Percentiles rank a stretch among this genome's conserved stretches.
phyloP scores from a whole-genome alignment of 129 eudicot species.

The Pulicaria dysenterica region DNA sequence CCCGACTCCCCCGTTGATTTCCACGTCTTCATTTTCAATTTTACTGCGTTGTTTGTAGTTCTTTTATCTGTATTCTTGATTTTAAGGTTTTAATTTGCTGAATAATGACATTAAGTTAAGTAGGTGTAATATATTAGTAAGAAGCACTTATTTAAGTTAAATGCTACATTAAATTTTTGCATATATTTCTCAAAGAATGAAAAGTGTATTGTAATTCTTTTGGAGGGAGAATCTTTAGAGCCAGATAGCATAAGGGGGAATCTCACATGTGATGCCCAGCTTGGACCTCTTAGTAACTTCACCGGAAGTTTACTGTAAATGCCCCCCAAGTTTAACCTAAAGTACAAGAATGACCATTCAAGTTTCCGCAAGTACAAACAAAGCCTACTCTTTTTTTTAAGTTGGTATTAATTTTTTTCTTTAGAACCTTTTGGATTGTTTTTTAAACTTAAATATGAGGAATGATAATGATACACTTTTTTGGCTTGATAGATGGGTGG shows the following conservation, averaged over 20 bases:
- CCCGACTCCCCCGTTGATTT: too few relatives aligned
- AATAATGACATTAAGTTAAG: too few relatives aligned
- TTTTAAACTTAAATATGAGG: too few relatives aligned
- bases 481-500: too few relatives aligned
- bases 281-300: slow-evolving; percentile 25
- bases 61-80: too few relatives aligned
- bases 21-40: too few relatives aligned
- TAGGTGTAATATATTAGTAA: not conserved
- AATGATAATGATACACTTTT: too few relatives aligned
- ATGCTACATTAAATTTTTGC: not conserved
- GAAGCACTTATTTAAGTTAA: not conserved
- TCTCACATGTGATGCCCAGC: slow-evolving; percentile 29
- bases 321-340: not conserved
- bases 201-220: not conserved
- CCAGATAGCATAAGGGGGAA: slow-evolving; percentile 4
- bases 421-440: too few relatives aligned
- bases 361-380: not conserved
- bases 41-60: too few relatives aligned
- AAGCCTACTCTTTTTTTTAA: not conserved
- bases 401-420: not conserved
- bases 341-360: not conserved
- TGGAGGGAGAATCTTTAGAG: not conserved
- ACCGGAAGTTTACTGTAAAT: not conserved
- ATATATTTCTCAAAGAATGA: not conserved
- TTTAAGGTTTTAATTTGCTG: too few relatives aligned